Percentiles rank a stretch among this genome's conserved stretches.
phyloP scores from a whole-genome alignment of 163 green algal genomes.

The Chlamydomonas reinhardtii region DNA sequence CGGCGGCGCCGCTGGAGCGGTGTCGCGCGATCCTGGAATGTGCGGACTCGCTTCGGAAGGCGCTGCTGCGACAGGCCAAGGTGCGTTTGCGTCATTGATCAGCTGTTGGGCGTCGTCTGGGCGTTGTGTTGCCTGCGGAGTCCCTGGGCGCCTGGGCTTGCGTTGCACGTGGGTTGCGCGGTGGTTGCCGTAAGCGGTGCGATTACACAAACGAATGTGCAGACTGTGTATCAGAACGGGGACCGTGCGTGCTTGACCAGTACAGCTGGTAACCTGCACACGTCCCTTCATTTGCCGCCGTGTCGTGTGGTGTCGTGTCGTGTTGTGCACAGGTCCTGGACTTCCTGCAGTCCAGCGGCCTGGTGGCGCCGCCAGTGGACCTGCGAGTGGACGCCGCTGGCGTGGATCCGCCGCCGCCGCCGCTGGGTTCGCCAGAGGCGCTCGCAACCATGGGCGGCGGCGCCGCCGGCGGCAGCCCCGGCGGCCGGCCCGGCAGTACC shows the following conservation, averaged over 20 bases:
- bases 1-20: conserved; percentile 29
- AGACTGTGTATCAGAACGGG: no score
- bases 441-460: background rate
- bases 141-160: no score
- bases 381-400: conserved; percentile 41
- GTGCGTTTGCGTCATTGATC: background rate
- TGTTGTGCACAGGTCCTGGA: conserved; percentile 11
- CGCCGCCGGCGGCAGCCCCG: background rate
- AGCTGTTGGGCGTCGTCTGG: no score
- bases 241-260: no score
- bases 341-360: conserved; percentile 11
- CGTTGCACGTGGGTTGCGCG: no score
- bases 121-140: no score
- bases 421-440: background rate
- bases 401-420: conserved; percentile 35
- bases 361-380: conserved; percentile 36
- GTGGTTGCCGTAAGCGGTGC: no score
- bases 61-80: conserved; percentile 46
- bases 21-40: conserved; percentile 28
- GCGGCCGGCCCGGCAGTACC: background rate
- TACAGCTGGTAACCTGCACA: no score
- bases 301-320: no score
- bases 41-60: conserved; percentile 9
- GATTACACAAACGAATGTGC: no score
- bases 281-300: no score